Evolutionary conservation across 495 filamentous ascomycete genomes (phyloP).

Genomic region (Aspergillus biplanus): DNA sequence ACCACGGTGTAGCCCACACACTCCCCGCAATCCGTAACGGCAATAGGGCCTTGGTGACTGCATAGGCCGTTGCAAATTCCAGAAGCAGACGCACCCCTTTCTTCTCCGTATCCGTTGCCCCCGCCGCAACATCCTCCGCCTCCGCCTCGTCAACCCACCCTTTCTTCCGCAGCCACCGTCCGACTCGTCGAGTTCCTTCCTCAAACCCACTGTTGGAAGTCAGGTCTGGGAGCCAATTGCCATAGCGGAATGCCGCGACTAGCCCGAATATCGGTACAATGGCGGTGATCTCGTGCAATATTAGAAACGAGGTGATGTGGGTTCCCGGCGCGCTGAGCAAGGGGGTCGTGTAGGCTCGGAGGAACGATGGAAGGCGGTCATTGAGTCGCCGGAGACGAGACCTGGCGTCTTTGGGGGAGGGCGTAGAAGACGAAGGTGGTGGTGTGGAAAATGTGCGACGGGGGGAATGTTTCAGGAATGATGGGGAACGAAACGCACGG

Average conservation of each 20-base stretch:
- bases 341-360: conserved; percentile 67
- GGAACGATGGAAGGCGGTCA: conserved; percentile 58
- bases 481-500: conserved; percentile 23
- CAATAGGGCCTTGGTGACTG: conserved; percentile 81
- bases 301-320: conserved; percentile 82
- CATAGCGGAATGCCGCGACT: conserved; percentile 76
- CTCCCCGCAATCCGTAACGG: conserved; percentile 75
- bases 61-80: conserved; percentile 84
- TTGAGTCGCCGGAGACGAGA: conserved; percentile 63
- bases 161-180: conserved; percentile 60
- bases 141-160: conserved; percentile 59
- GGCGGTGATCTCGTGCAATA: conserved; percentile 91
- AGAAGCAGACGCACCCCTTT: conserved; percentile 59
- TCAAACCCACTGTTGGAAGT: conserved; percentile 54
- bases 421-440: conserved; percentile 28
- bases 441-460: conserved; percentile 33
- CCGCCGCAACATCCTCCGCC: conserved; percentile 25
- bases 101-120: conserved; percentile 8
- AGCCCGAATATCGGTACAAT: conserved; percentile 77
- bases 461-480: conserved; percentile 11
- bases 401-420: conserved; percentile 34
- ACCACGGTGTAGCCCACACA: conserved; percentile 92
- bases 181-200: conserved; percentile 59
- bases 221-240: conserved; percentile 61
- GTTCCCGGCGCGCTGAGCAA: conserved; percentile 77